Evolutionary conservation across 2,329 filamentous ascomycete genomes (phyloP).

Genomic region (Exophiala aquamarina): DNA sequence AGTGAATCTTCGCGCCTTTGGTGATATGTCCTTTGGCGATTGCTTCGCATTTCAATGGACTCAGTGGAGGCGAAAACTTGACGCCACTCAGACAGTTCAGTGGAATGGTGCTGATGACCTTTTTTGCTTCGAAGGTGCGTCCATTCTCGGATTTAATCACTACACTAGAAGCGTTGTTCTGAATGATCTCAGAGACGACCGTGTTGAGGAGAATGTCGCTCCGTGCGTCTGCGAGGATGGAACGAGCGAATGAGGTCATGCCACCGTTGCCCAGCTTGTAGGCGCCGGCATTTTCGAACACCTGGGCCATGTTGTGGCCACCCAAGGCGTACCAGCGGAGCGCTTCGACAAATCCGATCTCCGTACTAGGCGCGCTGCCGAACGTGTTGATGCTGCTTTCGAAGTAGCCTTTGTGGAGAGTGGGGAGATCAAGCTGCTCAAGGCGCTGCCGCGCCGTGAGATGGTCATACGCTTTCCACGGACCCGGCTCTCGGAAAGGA

Average conservation of each 20-base stretch:
- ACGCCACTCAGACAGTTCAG: constrained; percentile 18
- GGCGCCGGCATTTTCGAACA: constrained; percentile 26
- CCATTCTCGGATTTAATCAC: not conserved
- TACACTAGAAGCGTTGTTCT: not conserved
- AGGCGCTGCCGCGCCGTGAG: constrained; percentile 33
- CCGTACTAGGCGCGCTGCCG: constrained; percentile 10
- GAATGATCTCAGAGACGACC: constrained; percentile 1
- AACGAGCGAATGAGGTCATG: constrained; percentile 25
- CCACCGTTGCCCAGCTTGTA: constrained; percentile 32
- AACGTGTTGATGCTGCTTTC: constrained; percentile 26
- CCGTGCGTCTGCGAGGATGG: constrained; percentile 15
- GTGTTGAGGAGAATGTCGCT: constrained; percentile 16
- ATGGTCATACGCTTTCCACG: constrained; percentile 33
- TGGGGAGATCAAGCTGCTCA: constrained; percentile 28
- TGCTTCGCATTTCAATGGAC: constrained; percentile 27
- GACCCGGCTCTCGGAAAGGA: constrained; percentile 29
- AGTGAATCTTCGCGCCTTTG: constrained; percentile 32
- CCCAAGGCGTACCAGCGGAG: constrained; percentile 34
- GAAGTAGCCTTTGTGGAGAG: constrained; percentile 27
- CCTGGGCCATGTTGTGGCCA: constrained; percentile 27
- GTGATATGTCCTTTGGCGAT: constrained; percentile 32
- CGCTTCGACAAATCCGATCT: constrained; percentile 31
- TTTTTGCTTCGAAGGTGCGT: not conserved
- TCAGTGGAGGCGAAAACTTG: constrained; percentile 31
- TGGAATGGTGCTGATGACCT: constrained; percentile 4